phyloP scores from a whole-genome alignment of 2,329 filamentous ascomycete species.

The Torrubiellomyces zombiae region DNA sequence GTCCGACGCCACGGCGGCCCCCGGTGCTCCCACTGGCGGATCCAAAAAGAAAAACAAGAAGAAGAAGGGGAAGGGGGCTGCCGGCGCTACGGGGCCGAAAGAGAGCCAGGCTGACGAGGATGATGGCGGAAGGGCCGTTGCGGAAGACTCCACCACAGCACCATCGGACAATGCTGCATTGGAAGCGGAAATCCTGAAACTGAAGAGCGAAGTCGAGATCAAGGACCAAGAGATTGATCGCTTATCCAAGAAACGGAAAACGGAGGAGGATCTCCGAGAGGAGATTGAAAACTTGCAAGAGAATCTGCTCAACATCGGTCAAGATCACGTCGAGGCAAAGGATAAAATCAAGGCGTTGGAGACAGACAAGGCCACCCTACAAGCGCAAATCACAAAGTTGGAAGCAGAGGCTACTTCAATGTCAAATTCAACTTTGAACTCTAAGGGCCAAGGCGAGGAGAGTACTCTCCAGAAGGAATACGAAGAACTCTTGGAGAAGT shows the following conservation, averaged over 20 bases:
- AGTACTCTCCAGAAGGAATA: conserved; percentile 35
- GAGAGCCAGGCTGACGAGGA: conserved; percentile 18
- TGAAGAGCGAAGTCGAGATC: conserved; percentile 36
- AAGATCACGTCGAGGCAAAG: conserved; percentile 72
- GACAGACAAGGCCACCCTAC: conserved; percentile 48
- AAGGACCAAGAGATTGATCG: conserved; percentile 60
- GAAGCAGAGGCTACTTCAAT: conserved; percentile 47
- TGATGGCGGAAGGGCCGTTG: conserved; percentile 3
- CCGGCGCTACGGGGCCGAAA: conserved; percentile 9
- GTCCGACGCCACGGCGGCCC: conserved; percentile 9
- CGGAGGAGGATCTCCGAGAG: conserved; percentile 63
- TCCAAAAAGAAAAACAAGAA: conserved; percentile 61
- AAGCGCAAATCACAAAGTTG: conserved; percentile 44
- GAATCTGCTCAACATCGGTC: conserved; percentile 60
- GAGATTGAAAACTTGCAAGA: conserved; percentile 76
- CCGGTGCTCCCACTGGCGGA: conserved; percentile 7
- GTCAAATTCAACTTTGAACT: conserved; percentile 24
- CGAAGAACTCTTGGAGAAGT: conserved; percentile 54
- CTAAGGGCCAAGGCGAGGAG: conserved; percentile 45
- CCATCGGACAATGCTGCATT: conserved; percentile 24
- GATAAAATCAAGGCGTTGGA: conserved; percentile 57
- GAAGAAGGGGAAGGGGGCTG: conserved; percentile 67
- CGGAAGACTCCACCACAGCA: conserved; percentile 10
- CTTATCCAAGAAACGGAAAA: conserved; percentile 52
- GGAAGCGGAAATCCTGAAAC: conserved; percentile 29